Base-by-base conservation (phyloP, 495 filamentous ascomycete genomes). In the Penicillium paradoxum region DNA sequence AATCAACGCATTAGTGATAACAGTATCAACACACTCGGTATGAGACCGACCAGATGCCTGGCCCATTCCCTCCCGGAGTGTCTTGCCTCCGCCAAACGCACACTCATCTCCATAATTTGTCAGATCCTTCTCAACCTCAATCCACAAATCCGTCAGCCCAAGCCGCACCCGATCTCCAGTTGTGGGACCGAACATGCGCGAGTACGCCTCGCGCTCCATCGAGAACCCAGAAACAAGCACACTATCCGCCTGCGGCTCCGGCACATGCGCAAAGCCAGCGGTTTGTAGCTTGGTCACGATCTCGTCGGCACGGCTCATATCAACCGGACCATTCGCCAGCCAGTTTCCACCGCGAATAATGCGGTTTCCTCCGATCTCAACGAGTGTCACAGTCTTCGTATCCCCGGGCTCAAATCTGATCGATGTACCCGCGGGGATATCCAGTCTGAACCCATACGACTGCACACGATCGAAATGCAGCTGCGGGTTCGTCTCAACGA, bases 371-470 rank as follows among this genome's bases (percentile, higher is more conserved):
- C 80, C 89, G 66, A 97, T 97, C 69, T 96, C 86, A 19, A 97
- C 92, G 13, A 97, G 73, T 2, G 82, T 87, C n/a, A 97, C 95
- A 9, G 90, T 96, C 76, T 89, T 95, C 27, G 82, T 84, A 68
- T 97, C 91, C 36, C 93, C 93, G 0, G 93, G 92, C 72, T 98
- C 93, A 56, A 98, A 98, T 30, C 93, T 83, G 29, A 97, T 84
- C 14, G 91, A 93, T 1, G 91, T 97, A 13, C 93, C 93, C 10
- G 95, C 90, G 2, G 91, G 69, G 36, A 97, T 91, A 63, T 98
- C 91, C 18, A 98, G 78, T 10, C 91, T 81, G 67, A 79, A 96
- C 3, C 93, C 93, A 58, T 91, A 91, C 1, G 91, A 79, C 44
- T 82, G 81, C 24, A 82, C 67, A n/a, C 93, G 88, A 68, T 98